Base-by-base conservation (phyloP, 192 early-diverging fungal species). In the Entomortierella parvispora region DNA sequence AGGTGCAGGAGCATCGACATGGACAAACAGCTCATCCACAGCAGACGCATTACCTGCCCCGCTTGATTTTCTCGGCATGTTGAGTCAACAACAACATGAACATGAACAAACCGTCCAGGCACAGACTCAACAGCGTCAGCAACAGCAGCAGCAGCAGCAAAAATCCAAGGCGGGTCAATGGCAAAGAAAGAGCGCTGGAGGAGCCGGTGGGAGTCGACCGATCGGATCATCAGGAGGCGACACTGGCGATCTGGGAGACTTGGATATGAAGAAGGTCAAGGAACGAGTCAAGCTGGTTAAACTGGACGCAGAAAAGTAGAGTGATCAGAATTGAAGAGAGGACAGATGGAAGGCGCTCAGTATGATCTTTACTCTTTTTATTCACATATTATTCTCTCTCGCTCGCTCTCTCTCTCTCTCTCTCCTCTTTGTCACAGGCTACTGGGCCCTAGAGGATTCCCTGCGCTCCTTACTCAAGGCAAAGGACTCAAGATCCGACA, bases 301-400 rank as follows among this genome's bases (percentile, higher is more conserved):
- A 29, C 48, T 77, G n/a, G 74, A 77, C 42, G 9, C 48, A 33
- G 74, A 77, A 23, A 77, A 48, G 72, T 68, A 62, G 20, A 48
- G 4, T 37, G 17, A 45, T 1, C 29, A n/a, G n/a, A n/a, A n/a
- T n/a, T n/a, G n/a, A n/a, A n/a, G n/a, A n/a, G n/a, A n/a, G n/a
- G n/a, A n/a, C n/a, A n/a, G n/a, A n/a, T n/a, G n/a, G n/a, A n/a
- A n/a, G n/a, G n/a, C 50, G 2, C 0, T 29, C 34, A 1, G 1
- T 18, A n/a, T 4, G 18, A 9, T 0, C 9, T n/a, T n/a, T n/a
- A n/a, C 0, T 37, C 14, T 33, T 61, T 49, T 49, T 8, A n/a
- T n/a, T n/a, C n/a, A n/a, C n/a, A n/a, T n/a, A n/a, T n/a, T n/a
- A n/a, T n/a, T n/a, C n/a, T n/a, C n/a, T n/a, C n/a, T n/a, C n/a